Evolutionary conservation across 73 alveolate genomes (phyloP).

Genomic region (Paramecium sexaurelia): DNA sequence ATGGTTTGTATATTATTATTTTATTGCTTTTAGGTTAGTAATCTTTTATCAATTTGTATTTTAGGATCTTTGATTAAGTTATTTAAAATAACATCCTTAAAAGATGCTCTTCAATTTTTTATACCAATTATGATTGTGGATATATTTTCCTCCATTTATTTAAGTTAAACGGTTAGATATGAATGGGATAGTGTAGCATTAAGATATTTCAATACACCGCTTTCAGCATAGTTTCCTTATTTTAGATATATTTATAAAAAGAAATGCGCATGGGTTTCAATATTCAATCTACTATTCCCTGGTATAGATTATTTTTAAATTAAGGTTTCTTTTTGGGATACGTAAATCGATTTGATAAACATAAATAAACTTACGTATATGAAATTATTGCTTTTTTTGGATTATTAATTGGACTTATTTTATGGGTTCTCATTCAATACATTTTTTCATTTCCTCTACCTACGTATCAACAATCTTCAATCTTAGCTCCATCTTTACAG

Average conservation of each 20-base stretch:
- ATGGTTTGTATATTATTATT: constrained; percentile 12
- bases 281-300: constrained; percentile 28
- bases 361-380: constrained; percentile 12
- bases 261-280: constrained; percentile 49
- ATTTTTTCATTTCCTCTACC: constrained; percentile 21
- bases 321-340: constrained; percentile 50
- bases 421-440: constrained; percentile 7
- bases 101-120: constrained; percentile 11
- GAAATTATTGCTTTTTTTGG: constrained; percentile 38
- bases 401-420: not conserved
- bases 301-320: not conserved
- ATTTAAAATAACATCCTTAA: constrained; percentile 12
- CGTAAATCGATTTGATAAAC: constrained; percentile 18
- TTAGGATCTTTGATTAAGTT: constrained; percentile 20
- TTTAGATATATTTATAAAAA: constrained; percentile 1
- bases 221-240: constrained; percentile 6
- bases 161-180: constrained; percentile 44
- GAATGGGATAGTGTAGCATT: constrained; percentile 55
- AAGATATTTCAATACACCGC: constrained; percentile 44
- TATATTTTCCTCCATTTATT: not conserved
- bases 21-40: not conserved
- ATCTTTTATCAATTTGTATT: constrained; percentile 11
- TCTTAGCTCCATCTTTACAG: constrained; percentile 32
- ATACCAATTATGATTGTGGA: constrained; percentile 41
- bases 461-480: not conserved